Evolutionary conservation across 768 basidiomycete genomes (phyloP), one percentile per base, ranked within the genome.

Genomic region (Leucocoprinus birnbaumii): DNA sequence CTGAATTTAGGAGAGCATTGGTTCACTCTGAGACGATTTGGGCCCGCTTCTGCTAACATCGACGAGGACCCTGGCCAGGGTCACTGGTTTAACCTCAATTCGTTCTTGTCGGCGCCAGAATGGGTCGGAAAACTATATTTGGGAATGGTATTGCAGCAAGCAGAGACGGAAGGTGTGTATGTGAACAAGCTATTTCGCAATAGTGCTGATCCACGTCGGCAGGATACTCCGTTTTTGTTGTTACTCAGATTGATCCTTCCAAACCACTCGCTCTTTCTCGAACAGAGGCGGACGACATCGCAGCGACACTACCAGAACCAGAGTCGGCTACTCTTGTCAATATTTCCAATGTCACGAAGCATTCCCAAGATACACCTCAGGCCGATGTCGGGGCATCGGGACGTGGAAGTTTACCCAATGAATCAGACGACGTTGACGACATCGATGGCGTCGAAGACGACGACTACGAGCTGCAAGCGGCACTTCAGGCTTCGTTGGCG

Each of bases 81-180:
- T 11, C 85, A 91, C 66, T 94, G 92, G 92, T 94, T 91, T 71
- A 93, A 95, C 66, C 76, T 96, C 9, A 89, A 95, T 65, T 94
- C 93, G 8, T 86, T 80, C 60, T 72, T 86, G 13, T 58, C 74
- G 31, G 66, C 69, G 3, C 93, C 94, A 8, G 85, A 93, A 67
- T 92, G 91, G 89, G 80, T 97, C 26, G 79, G 89, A 25, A 87
- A 83, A 61, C 80, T 85, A 1, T 94, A 93, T 71, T 81, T 97
- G 3, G 83, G 84, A 49, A 87, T 95, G 87, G 83, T 91, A 46
- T 71, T 97, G 35, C 85, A 91, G 56, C 91, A 95, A 70, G 88
- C 93, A 18, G 94, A 95, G 65, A 67, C 77, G 21, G 91, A 94
- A 68, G 94, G 94, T 84, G 66, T 59, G 72, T 64, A 41, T 25